Percentiles rank a stretch among this genome's conserved stretches.
Conservation (phyloP, 805 yeast genomes). For the Myxozyma mucilagina region DNA sequence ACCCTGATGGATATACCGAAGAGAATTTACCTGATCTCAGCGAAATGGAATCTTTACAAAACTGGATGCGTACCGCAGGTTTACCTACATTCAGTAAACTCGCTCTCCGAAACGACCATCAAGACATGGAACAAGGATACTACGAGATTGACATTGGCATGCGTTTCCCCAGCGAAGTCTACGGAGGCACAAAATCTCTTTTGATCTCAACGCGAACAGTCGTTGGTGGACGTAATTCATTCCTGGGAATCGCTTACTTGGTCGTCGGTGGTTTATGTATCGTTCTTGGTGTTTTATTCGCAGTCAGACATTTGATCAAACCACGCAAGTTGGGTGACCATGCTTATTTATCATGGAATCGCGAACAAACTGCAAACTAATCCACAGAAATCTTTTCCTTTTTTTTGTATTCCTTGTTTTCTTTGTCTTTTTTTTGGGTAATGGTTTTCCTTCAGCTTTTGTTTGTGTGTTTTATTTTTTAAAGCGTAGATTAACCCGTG, state of each 20-base stretch:
- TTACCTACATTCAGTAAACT: slow-evolving; percentile 84
- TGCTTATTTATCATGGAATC: slow-evolving; percentile 54
- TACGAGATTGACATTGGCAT: slow-evolving; percentile 64
- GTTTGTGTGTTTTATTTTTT: neutral
- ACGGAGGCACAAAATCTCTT: slow-evolving; percentile 86
- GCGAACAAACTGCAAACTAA: slow-evolving; percentile 8
- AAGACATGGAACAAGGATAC: slow-evolving; percentile 59
- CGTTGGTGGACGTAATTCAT: slow-evolving; percentile 84
- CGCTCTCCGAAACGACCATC: slow-evolving; percentile 68
- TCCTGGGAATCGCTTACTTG: slow-evolving; percentile 80
- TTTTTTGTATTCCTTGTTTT: neutral
- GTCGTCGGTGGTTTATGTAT: slow-evolving; percentile 79
- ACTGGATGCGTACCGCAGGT: slow-evolving; percentile 98
- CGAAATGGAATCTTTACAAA: slow-evolving; percentile 80
- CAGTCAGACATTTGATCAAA: slow-evolving; percentile 75
- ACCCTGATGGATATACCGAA: slow-evolving; percentile 86
- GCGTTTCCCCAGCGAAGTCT: slow-evolving; percentile 77
- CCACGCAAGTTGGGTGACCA: slow-evolving; percentile 89
- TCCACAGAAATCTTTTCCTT: neutral
- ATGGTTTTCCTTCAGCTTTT: neutral
- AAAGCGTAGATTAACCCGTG: too few species aligned
- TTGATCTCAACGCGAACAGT: slow-evolving; percentile 79
- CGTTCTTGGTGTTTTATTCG: slow-evolving; percentile 69
- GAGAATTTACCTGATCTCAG: slow-evolving; percentile 76
- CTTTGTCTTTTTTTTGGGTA: neutral